Conservation (phyloP, 108 stramenopile species). For the Tribonema minus region DNA sequence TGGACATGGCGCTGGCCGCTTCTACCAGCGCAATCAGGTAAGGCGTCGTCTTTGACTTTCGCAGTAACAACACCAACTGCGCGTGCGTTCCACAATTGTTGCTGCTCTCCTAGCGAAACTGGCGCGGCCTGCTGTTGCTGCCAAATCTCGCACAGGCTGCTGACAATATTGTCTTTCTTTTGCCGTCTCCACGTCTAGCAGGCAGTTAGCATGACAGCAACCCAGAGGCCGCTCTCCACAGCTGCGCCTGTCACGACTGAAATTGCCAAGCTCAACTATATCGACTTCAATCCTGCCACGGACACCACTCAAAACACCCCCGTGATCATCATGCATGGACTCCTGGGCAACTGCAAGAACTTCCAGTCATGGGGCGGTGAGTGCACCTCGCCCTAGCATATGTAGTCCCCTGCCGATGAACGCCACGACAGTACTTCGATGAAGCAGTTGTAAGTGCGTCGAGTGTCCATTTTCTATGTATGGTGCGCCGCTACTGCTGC, state of each 20-base stretch:
- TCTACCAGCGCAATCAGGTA: no score
- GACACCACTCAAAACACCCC: constrained; percentile 37
- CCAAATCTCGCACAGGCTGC: no score
- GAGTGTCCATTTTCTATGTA: neutral
- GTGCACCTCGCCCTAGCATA: neutral
- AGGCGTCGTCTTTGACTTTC: no score
- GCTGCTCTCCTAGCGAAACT: no score
- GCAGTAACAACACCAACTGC: no score
- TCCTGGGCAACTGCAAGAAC: constrained; percentile 85
- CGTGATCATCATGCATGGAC: constrained; percentile 80
- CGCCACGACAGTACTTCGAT: neutral
- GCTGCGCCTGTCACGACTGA: neutral
- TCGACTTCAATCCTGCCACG: constrained; percentile 24
- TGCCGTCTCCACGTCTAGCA: no score
- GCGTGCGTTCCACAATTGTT: no score
- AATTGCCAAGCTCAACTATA: constrained; percentile 15
- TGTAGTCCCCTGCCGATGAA: neutral
- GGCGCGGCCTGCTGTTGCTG: no score
- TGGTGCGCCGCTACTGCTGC: neutral
- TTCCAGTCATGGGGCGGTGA: constrained; percentile 70
- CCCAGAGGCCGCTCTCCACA: neutral
- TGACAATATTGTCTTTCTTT: no score
- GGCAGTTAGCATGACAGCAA: no score
- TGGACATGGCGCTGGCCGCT: no score
- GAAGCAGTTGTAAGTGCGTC: neutral